Evolutionary conservation across 1,284 basidiomycete species (phyloP), one percentile per base, ranked within the genome.

Genomic region (Laetiporus sulphureus): DNA sequence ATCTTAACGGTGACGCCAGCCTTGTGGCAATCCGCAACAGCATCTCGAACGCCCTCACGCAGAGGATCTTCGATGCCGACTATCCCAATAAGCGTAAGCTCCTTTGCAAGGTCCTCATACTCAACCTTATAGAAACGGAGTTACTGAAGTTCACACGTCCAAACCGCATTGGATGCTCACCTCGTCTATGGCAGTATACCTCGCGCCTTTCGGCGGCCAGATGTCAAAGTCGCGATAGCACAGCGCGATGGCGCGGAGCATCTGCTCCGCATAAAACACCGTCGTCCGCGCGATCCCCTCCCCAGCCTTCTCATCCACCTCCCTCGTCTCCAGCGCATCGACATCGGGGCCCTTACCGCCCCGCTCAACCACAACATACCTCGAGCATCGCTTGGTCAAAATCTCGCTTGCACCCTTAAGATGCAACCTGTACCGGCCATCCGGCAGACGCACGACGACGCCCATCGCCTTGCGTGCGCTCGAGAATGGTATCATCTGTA

Each of bases 1-100:
- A 99, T 99, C 71, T 97, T 98, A 68, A 99, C 83, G 22, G 77
- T 74, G n/a, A 99, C 93, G 52, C 94, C 94, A 30, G 96, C 95
- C 42, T 72, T 75, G 54, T 80, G 79, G 61, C 93, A 97, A 49
- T 88, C 81, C 38, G 75, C 71, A 20, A 99, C 95, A 20, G 94
- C 92, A 11, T 93, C 77, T 6, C 77, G 77, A 15, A 99, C 94
- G 59, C 93, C 92, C 1, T 79, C 76, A 31, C 95, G 88, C 4
- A 99, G 76, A 25, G 95, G 95, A 60, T 99, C 96, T 61, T 98
- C 94, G 59, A 99, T 96, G 59, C 91, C 95, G 49, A 82, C 80
- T 52, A 99, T 85, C 33, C 78, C 86, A 45, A 98, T 82, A 24
- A 99, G 76, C 0, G 83, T 93, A 47, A 99, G 63, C 37, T 94